Percentiles rank a stretch among this genome's conserved stretches.
Conservation (phyloP, 176 grass and related monocot genomes). For the Aechmea fasciata region DNA sequence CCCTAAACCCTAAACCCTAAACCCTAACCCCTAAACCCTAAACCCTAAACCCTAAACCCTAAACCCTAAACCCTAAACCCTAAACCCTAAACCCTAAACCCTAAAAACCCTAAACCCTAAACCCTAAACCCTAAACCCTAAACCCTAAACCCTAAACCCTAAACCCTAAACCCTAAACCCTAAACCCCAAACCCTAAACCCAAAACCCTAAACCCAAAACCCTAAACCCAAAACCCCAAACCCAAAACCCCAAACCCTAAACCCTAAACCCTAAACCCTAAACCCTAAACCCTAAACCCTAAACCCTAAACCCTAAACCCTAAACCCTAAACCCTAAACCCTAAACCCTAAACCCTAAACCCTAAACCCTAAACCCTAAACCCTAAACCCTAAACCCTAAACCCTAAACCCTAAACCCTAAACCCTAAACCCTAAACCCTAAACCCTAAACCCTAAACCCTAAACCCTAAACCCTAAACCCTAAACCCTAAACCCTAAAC, state of each 20-base stretch:
- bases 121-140: slow-evolving; percentile 23
- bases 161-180: slow-evolving; percentile 32
- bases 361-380: slow-evolving; percentile 32
- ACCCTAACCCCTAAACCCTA: no score
- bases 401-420: slow-evolving; percentile 26
- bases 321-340: slow-evolving; percentile 27
- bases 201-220: slow-evolving; percentile 26
- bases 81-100: no score
- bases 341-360: slow-evolving; percentile 33
- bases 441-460: slow-evolving; percentile 10
- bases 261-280: slow-evolving; percentile 26
- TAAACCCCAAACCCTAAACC: slow-evolving; percentile 23
- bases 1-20: no score
- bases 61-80: no score
- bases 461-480: slow-evolving; percentile 25
- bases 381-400: slow-evolving; percentile 31
- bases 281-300: slow-evolving; percentile 28
- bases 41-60: no score
- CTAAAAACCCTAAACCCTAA: no score
- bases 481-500: slow-evolving; percentile 20
- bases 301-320: slow-evolving; percentile 37
- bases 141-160: slow-evolving; percentile 23
- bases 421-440: slow-evolving; percentile 11
- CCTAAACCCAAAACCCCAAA: slow-evolving; percentile 14
- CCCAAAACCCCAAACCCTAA: slow-evolving; percentile 22